Conservation (phyloP, 2,329 filamentous ascomycete genomes). For the Aspergillus ochraceus region DNA sequence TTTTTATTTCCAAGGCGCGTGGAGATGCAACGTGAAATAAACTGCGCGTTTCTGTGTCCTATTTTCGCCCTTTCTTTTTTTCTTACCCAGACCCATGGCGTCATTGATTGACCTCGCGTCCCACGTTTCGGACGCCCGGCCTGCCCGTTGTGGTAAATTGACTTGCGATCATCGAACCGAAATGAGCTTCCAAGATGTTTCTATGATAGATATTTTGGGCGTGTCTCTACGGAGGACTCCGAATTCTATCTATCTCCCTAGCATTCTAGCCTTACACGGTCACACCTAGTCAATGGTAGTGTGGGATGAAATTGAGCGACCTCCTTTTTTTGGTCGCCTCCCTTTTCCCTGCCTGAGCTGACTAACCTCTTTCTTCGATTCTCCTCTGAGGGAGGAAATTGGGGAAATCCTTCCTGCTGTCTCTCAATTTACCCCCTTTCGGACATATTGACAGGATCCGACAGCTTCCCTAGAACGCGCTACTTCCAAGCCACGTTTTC, state of each 20-base stretch:
- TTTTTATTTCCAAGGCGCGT: not conserved
- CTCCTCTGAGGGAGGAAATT: not conserved
- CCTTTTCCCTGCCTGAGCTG: not conserved
- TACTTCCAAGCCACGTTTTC: constrained; percentile 10
- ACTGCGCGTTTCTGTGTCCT: not conserved
- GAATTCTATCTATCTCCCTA: no score
- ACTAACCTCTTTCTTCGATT: not conserved
- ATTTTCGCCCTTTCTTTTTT: not conserved
- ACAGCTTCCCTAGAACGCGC: not conserved
- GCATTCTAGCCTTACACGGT: not conserved
- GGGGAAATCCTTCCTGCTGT: not conserved
- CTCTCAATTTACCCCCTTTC: not conserved
- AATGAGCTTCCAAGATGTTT: constrained; percentile 9
- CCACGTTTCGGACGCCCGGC: constrained; percentile 27
- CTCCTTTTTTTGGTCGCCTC: not conserved
- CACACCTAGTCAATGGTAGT: not conserved
- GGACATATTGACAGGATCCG: not conserved
- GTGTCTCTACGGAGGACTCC: no score
- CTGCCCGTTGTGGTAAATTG: constrained; percentile 22
- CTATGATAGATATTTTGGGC: not conserved
- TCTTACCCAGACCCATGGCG: constrained; percentile 21
- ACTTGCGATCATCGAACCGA: constrained; percentile 16
- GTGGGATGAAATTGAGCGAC: not conserved
- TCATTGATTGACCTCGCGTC: constrained; percentile 34
- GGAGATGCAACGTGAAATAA: not conserved